Evolutionary conservation across 345 rosid genomes (phyloP), one percentile per base, ranked within the genome.

Genomic region (Anacardium occidentale): DNA sequence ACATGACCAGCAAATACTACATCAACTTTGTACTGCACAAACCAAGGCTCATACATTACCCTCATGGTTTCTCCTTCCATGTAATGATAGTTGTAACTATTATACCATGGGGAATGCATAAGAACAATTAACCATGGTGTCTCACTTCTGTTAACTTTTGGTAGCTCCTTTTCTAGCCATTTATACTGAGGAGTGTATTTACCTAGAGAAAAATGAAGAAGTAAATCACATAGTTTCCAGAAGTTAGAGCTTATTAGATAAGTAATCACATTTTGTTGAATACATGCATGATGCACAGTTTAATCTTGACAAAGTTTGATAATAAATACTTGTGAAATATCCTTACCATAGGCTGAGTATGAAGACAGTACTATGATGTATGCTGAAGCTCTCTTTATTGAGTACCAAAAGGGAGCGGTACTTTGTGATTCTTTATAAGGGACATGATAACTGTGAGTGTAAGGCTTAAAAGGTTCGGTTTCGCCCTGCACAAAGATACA

Each of bases 51-150:
- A 15, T n/a, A 94, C 90, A 94, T 86, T 25, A 91, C 98, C 62
- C 98, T 89, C 98, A 94, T 94, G 78, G 84, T 84, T 81, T 94
- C 97, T 0, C 96, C 98, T 89, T 94, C 98, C 98, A 91, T 90
- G 84, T 68, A 94, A 79, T 94, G 98, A 56, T 94, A 88, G 80
- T 87, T 82, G 68, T 91, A 89, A 86, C 98, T 94, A n/a, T 94
- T 94, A 70, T 94, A 91, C 96, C 97, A 94, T 0, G 96, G 98
- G 10, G 91, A 77, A 81, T 94, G 98, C 87, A 86, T 20, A 10
- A 86, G 72, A 75, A 94, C 94, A 45, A 94, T 87, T 78, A 94
- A 79, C 98, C 98, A 94, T 3, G 98, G 97, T 22, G 97, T 91
- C 86, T 91, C 95, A 0, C 74, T 75, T 79, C 97, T 83, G 78